Base-by-base conservation (phyloP, 768 basidiomycete genomes). In the Mycena pura region DNA sequence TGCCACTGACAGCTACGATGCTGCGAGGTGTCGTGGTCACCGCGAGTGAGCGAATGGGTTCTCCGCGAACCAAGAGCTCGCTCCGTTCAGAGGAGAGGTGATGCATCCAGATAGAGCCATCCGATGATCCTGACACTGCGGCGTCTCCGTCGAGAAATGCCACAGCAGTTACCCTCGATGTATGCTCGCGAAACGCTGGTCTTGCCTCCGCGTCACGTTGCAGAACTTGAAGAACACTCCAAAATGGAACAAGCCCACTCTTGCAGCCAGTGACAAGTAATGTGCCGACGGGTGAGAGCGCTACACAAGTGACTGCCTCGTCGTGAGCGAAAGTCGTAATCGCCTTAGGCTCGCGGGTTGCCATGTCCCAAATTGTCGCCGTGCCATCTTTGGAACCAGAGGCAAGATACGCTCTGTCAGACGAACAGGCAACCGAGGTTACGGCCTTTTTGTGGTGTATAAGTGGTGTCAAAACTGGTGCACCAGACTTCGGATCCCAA, bases 251-350 rank as follows among this genome's bases (percentile, higher is more conserved):
- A 19, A 39, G 48, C 1, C 41, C 43, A 27, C 61, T 40, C 22
- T 44, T 49, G 38, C 31, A 61, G 1, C 57, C 66, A 13, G 55
- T 45, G 6, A 62, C 46, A 27, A 62, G 32, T 0, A 44, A 9
- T 14, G 36, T 48, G 5, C 57, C 43, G 14, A 39, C 55, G 3
- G 63, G 59, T 3, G 66, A 67, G 13, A 67, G 27, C 1, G 54
- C 63, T 28, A 69, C 65, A 13, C 53, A 65, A n/a, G 50, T 63
- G 11, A 66, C 62, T 34, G 46, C 11, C 15, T 22, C 31, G 2
- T 36, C 36, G 28, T 66, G 60, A 2, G 21, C n/a, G 15, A 56
- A 45, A 11, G 19, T 27, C 3, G 54, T 31, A 19, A 51, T 25
- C n/a, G 11, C 22, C 1, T 15, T n/a, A n/a, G n/a, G n/a, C n/a